A percentile compares a stretch with the other conserved stretches of the same genome.
These are phyloP conservation scores for Phoma herbarum DNA, from an alignment of 2,329 filamentous ascomycete genomes.

Conservation along the genomic window DNA sequence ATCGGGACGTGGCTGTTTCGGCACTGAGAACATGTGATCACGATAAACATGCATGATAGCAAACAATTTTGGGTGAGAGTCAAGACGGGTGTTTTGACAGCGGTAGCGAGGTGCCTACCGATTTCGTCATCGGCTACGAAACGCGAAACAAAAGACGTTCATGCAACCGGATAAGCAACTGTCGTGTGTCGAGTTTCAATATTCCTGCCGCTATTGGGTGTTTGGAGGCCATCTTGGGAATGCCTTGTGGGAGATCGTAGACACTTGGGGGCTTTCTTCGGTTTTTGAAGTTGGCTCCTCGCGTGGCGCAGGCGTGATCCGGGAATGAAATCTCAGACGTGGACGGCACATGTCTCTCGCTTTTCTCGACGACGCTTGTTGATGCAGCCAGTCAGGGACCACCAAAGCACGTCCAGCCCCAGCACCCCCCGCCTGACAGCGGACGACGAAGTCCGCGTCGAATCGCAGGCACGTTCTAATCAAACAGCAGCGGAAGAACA, in stretches of 20 bases:
- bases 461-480: not conserved
- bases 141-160: slow-evolving; percentile 13
- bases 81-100: slow-evolving; percentile 4
- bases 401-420: slow-evolving; percentile 1
- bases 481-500: slow-evolving; percentile 9
- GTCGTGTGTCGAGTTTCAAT: slow-evolving; percentile 18
- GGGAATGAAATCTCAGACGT: slow-evolving; percentile 5
- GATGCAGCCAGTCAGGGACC: slow-evolving; percentile 1
- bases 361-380: slow-evolving; percentile 7
- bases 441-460: slow-evolving; percentile 9
- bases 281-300: not conserved
- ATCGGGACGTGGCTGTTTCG: slow-evolving; percentile 17
- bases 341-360: slow-evolving; percentile 10
- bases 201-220: slow-evolving; percentile 19
- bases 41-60: slow-evolving; percentile 9
- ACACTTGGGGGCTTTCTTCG: not conserved
- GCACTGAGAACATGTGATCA: not conserved
- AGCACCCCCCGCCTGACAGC: slow-evolving; percentile 17
- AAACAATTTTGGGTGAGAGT: not conserved
- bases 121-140: not conserved
- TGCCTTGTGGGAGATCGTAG: not conserved
- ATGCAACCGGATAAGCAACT: slow-evolving; percentile 13
- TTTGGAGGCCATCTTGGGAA: slow-evolving; percentile 9
- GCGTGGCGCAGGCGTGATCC: slow-evolving; percentile 22
- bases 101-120: not conserved